Percentiles rank a stretch among this genome's conserved stretches.
phyloP scores from a whole-genome alignment of 2,329 filamentous ascomycete species.

The Lojkania enalia region DNA sequence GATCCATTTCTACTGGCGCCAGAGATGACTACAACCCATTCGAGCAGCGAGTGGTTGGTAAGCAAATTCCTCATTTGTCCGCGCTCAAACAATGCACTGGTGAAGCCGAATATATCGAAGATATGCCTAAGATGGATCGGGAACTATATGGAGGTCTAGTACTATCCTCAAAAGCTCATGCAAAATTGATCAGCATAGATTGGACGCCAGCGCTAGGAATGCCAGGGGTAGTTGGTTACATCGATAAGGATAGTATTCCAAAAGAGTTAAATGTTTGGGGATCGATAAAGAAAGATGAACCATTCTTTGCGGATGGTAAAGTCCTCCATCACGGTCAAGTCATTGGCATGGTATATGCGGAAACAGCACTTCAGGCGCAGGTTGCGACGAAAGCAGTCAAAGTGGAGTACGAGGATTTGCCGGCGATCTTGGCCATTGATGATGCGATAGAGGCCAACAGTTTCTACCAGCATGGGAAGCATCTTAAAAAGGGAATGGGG shows the following conservation, averaged over 20 bases:
- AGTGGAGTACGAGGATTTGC: conserved; percentile 85
- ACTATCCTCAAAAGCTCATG: conserved; percentile 82
- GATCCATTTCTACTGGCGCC: conserved; percentile 75
- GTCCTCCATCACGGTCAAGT: conserved; percentile 86
- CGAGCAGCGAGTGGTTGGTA: conserved; percentile 79
- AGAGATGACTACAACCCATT: conserved; percentile 81
- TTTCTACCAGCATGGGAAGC: conserved; percentile 77
- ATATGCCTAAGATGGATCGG: conserved; percentile 81
- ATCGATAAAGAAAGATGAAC: conserved; percentile 76
- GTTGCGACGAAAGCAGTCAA: conserved; percentile 81
- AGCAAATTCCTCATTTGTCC: conserved; percentile 81
- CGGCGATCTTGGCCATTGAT: conserved; percentile 86
- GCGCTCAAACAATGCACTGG: conserved; percentile 91
- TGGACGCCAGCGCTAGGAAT: conserved; percentile 76
- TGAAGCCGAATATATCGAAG: conserved; percentile 92
- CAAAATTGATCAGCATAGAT: conserved; percentile 80
- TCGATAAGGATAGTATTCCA: conserved; percentile 81
- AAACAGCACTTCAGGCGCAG: conserved; percentile 72
- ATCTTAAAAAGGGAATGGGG: conserved; percentile 73
- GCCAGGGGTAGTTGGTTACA: conserved; percentile 80
- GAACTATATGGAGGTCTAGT: conserved; percentile 88
- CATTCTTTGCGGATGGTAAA: conserved; percentile 87
- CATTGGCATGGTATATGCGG: conserved; percentile 85
- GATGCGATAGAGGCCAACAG: conserved; percentile 88
- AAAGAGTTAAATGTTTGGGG: conserved; percentile 88